These are phyloP conservation scores for Astraeus odoratus DNA, from an alignment of 768 basidiomycete species.

Conservation along the genomic window DNA sequence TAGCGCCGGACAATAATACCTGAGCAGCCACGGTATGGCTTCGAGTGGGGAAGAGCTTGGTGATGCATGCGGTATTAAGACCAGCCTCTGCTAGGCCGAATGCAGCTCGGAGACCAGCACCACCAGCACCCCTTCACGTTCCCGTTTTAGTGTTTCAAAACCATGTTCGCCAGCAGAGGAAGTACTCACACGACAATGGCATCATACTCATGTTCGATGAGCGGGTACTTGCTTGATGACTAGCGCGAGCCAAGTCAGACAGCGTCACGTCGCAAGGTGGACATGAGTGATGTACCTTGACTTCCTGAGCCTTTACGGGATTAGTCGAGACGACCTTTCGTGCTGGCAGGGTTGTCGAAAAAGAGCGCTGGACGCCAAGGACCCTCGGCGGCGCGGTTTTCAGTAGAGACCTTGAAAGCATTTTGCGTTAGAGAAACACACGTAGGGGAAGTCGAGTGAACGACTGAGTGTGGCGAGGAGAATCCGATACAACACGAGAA, in stretches of 20 bases:
- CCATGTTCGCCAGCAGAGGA: not conserved
- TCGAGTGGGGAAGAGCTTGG: conserved; percentile 97
- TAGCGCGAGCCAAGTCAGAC: conserved; percentile 22
- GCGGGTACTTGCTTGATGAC: conserved; percentile 85
- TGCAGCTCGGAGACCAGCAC: conserved; percentile 95
- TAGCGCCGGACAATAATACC: too few relatives aligned
- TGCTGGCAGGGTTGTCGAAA: conserved; percentile 57
- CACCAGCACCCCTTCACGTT: conserved; percentile 81
- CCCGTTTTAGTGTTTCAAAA: conserved; percentile 9
- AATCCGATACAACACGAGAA: conserved; percentile 13
- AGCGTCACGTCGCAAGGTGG: not conserved
- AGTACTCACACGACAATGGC: conserved; percentile 94
- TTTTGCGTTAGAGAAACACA: conserved; percentile 29
- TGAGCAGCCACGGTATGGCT: conserved; percentile 99
- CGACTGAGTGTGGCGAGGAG: not conserved
- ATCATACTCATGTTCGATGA: conserved; percentile 99
- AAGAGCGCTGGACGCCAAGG: conserved; percentile 47
- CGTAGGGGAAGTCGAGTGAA: not conserved
- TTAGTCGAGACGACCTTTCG: conserved; percentile 61
- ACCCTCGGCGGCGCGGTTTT: conserved; percentile 29
- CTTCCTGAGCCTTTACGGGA: conserved; percentile 77
- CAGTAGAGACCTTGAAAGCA: conserved; percentile 62
- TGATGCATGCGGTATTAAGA: conserved; percentile 98
- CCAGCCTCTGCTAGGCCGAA: conserved; percentile 98
- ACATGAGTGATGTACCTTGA: conserved; percentile 44